Evolutionary conservation across 208 protist species (phyloP).

Genomic region (Acanthamoeba lugdunensis): DNA sequence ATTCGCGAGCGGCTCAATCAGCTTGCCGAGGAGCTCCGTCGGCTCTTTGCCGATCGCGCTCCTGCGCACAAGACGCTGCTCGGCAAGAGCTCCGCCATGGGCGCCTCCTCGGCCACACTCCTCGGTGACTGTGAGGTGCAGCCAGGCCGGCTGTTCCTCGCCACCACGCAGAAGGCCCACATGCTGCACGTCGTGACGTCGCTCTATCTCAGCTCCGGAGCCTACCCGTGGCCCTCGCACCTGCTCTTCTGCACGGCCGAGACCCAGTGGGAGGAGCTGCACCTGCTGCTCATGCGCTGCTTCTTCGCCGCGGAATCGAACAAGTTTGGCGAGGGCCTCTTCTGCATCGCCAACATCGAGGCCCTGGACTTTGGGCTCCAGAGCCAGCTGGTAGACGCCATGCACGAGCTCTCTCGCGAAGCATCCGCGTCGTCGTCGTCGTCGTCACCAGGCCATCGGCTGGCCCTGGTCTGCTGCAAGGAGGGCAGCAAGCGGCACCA

Average conservation of each 20-base stretch:
- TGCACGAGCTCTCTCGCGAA: neutral
- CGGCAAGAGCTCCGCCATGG: too few relatives aligned
- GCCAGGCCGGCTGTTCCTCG: neutral
- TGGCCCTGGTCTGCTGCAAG: slow-evolving; percentile 12
- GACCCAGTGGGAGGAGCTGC: slow-evolving; percentile 30
- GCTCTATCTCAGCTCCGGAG: neutral
- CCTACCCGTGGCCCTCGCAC: neutral
- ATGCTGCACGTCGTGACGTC: neutral
- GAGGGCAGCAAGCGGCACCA: neutral
- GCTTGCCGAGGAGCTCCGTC: neutral
- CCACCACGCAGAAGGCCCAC: neutral
- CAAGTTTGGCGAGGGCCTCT: neutral
- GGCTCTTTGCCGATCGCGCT: neutral
- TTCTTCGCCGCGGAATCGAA: neutral
- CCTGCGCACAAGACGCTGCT: neutral
- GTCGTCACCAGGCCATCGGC: neutral
- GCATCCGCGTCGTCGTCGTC: neutral
- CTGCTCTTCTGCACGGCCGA: slow-evolving; percentile 34
- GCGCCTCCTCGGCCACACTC: neutral
- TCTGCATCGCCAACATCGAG: slow-evolving; percentile 19
- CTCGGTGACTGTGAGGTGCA: neutral
- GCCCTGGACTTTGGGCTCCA: neutral
- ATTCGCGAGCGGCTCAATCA: neutral
- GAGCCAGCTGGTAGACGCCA: slow-evolving; percentile 19
- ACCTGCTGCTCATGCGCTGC: slow-evolving; percentile 27